Percentiles rank a stretch among this genome's conserved stretches.
Conservation (phyloP, 805 yeast species). For the Dipodascopsis uninucleata region DNA sequence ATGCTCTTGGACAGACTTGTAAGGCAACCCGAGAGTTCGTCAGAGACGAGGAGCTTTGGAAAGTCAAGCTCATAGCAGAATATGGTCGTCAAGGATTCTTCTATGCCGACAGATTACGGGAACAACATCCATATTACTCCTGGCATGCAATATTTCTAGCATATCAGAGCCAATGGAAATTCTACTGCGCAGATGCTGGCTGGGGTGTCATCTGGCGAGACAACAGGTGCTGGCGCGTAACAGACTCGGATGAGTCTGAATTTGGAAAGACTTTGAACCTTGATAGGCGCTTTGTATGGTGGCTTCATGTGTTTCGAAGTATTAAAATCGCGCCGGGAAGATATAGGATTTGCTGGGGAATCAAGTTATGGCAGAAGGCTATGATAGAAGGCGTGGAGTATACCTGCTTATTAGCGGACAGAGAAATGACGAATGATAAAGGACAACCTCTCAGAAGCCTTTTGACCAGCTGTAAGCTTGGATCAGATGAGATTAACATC, state of each 20-base stretch:
- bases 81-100: slow-evolving; percentile 13
- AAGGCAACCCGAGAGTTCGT: slow-evolving; percentile 4
- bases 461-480: slow-evolving; percentile 6
- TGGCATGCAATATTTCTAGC: slow-evolving; percentile 13
- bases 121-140: not conserved
- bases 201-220: slow-evolving; percentile 27
- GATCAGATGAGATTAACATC: not conserved
- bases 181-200: slow-evolving; percentile 22
- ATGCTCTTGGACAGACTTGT: slow-evolving; percentile 5
- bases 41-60: slow-evolving; percentile 14
- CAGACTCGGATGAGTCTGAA: slow-evolving; percentile 3
- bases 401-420: slow-evolving; percentile 10
- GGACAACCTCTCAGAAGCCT: slow-evolving; percentile 14
- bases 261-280: slow-evolving; percentile 15
- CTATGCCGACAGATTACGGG: slow-evolving; percentile 6
- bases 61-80: slow-evolving; percentile 9
- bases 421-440: slow-evolving; percentile 5
- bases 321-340: slow-evolving; percentile 19
- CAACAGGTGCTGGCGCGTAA: slow-evolving; percentile 11
- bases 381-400: slow-evolving; percentile 11
- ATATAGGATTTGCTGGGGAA: slow-evolving; percentile 20
- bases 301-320: slow-evolving; percentile 22
- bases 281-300: slow-evolving; percentile 10
- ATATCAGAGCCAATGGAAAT: slow-evolving; percentile 16
- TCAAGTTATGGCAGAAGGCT: slow-evolving; percentile 3